These are phyloP conservation scores for Penicillium sclerotiorum DNA, from an alignment of 2,329 filamentous ascomycete genomes.

Conservation along the genomic window DNA sequence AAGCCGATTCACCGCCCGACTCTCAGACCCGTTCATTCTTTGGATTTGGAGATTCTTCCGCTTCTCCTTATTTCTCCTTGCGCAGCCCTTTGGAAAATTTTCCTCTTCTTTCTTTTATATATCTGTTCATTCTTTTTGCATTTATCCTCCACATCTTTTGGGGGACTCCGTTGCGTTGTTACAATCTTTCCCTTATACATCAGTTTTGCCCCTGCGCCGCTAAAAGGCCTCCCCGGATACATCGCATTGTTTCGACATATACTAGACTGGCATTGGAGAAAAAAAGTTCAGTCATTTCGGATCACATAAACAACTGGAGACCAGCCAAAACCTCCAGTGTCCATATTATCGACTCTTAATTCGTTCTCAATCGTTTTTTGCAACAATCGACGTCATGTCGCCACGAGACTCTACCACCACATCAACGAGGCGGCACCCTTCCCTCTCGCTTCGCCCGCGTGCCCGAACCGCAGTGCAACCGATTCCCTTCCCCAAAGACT, in stretches of 20 bases:
- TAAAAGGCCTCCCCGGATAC: conserved; percentile 4
- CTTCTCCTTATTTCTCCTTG: conserved; percentile 22
- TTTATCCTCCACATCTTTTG: conserved; percentile 15
- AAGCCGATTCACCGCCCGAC: conserved; percentile 25
- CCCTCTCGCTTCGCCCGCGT: conserved; percentile 40
- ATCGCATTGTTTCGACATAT: conserved; percentile 2
- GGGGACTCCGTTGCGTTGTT: conserved; percentile 7
- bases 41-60: conserved; percentile 22
- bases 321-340: conserved; percentile 1
- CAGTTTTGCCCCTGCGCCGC: conserved; percentile 13
- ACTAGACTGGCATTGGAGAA: conserved; percentile 7
- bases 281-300: conserved; percentile 16
- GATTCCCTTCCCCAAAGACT: conserved; percentile 21
- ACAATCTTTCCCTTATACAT: conserved; percentile 10
- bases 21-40: conserved; percentile 19
- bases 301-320: neutral
- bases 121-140: conserved; percentile 19
- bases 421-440: conserved; percentile 40
- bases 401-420: conserved; percentile 29
- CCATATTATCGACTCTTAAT: conserved; percentile 11
- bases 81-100: conserved; percentile 15
- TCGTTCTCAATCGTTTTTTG: conserved; percentile 7
- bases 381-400: conserved; percentile 29
- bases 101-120: conserved; percentile 16
- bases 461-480: conserved; percentile 40